Conservation (phyloP, 2,329 filamentous ascomycete genomes). For the Nannizziopsis arthrosporioides region DNA sequence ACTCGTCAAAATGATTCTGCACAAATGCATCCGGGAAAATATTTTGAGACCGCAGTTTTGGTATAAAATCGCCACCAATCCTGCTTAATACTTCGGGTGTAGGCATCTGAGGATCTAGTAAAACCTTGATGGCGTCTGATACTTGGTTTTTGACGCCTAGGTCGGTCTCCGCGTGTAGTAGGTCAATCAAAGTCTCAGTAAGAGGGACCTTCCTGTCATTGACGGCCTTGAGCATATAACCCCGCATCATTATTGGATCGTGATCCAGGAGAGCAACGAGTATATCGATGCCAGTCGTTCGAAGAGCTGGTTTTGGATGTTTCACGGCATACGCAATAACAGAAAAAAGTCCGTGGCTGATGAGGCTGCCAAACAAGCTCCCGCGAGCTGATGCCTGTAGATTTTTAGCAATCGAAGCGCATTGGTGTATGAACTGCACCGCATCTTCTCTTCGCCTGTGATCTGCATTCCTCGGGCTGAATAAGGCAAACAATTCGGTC, state of each 20-base stretch:
- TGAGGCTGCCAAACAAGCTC: slow-evolving; percentile 78
- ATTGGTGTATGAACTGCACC: slow-evolving; percentile 93
- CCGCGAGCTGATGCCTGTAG: slow-evolving; percentile 72
- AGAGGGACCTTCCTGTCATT: slow-evolving; percentile 74
- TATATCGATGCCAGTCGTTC: slow-evolving; percentile 88
- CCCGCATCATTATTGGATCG: slow-evolving; percentile 85
- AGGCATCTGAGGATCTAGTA: slow-evolving; percentile 62
- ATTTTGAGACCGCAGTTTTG: slow-evolving; percentile 52
- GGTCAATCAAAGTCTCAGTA: slow-evolving; percentile 83
- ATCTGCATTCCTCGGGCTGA: slow-evolving; percentile 53
- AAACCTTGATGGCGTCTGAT: slow-evolving; percentile 85
- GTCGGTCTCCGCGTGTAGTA: slow-evolving; percentile 82
- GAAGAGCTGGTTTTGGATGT: slow-evolving; percentile 69
- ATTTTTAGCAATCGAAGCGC: slow-evolving; percentile 86
- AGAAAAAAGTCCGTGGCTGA: slow-evolving; percentile 70
- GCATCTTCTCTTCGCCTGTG: slow-evolving; percentile 77
- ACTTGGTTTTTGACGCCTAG: slow-evolving; percentile 91
- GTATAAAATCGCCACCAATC: slow-evolving; percentile 55
- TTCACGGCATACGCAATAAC: slow-evolving; percentile 88
- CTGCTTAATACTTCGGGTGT: slow-evolving; percentile 48
- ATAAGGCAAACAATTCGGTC: slow-evolving; percentile 77
- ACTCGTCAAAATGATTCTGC: slow-evolving; percentile 77
- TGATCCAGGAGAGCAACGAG: slow-evolving; percentile 91
- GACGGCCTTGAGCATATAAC: slow-evolving; percentile 84
- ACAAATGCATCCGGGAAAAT: slow-evolving; percentile 78